These are phyloP conservation scores for Neltuma alba DNA, from an alignment of 306 rosid species.

Conservation along the genomic window DNA sequence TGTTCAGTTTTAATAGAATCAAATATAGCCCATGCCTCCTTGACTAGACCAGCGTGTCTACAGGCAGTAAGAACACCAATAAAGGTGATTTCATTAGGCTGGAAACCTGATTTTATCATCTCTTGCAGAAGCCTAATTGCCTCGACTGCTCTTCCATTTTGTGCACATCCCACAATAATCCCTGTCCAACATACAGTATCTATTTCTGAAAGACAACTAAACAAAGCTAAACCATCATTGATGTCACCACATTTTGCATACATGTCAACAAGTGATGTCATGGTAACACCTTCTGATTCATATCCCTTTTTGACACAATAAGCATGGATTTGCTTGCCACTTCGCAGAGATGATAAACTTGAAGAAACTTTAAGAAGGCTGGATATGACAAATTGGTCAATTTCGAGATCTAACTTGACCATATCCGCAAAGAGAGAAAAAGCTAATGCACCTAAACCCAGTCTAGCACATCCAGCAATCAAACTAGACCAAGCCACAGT, in stretches of 20 bases:
- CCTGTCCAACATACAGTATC: constrained; percentile 88
- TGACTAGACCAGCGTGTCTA: constrained; percentile 73
- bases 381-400: constrained; percentile 77
- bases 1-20: constrained; percentile 57
- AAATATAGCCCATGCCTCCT: constrained; percentile 69
- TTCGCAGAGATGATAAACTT: constrained; percentile 61
- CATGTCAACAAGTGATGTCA: constrained; percentile 77
- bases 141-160: constrained; percentile 76
- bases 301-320: constrained; percentile 73
- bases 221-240: constrained; percentile 65
- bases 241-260: constrained; percentile 90
- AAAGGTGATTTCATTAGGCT: constrained; percentile 79
- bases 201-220: constrained; percentile 49
- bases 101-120: constrained; percentile 68
- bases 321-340: constrained; percentile 81
- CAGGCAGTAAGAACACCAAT: constrained; percentile 87
- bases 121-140: constrained; percentile 58
- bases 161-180: constrained; percentile 89
- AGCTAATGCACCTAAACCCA: constrained; percentile 45
- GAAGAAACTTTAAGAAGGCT: constrained; percentile 69
- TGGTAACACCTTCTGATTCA: constrained; percentile 63
- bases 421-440: constrained; percentile 42
- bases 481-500: constrained; percentile 83
- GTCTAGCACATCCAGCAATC: constrained; percentile 73
- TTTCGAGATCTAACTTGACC: constrained; percentile 54